Evolutionary conservation across 331 rosid genomes (phyloP), one percentile per base, ranked within the genome.

Genomic region (Cydonia oblonga): DNA sequence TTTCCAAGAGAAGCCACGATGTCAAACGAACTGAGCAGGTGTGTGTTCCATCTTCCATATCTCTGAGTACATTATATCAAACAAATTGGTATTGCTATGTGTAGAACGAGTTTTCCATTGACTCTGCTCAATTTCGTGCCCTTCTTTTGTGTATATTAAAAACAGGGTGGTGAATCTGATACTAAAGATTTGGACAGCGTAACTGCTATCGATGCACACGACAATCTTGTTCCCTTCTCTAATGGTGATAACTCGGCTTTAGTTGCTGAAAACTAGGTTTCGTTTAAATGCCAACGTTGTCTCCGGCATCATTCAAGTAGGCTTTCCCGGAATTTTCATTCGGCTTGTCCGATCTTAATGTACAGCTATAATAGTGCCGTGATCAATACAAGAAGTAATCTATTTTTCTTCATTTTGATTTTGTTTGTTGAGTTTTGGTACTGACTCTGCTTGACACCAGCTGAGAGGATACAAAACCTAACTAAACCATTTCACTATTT

Each of bases 1-100:
- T 89, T 75, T 82, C 97, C 20, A 93, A 89, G 87, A 93, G 87
- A 80, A 82, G 75, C 68, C 98, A 78, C 9, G 93, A 90, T 38
- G 40, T 66, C 61, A 68, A 83, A 23, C 79, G 61, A 9, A 82
- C 71, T 29, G 86, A 81, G 78, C 96, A 79, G 90, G 98, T 90
- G 22, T 44, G 68, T 44, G n/a, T n/a, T n/a, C n/a, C n/a, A n/a
- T n/a, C n/a, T n/a, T 49, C 20, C 25, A 2, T 44, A 5, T 59
- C 46, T 40, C 46, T 40, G 29, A 42, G 42, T 20, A 44, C 59
- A 83, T 70, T 16, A 19, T 52, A 18, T 79, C 23, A 11, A 63
- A 35, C 66, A 69, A 33, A 69, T 66, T 23, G 59, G 7, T 64
- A 66, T 64, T 56, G 0, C 8, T 71, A 19, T 62, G 51, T n/a